A percentile compares a stretch with the other conserved stretches of the same genome.
These are phyloP conservation scores for Cladosporium phlei DNA, from an alignment of 2,329 filamentous ascomycete genomes.

Conservation along the genomic window DNA sequence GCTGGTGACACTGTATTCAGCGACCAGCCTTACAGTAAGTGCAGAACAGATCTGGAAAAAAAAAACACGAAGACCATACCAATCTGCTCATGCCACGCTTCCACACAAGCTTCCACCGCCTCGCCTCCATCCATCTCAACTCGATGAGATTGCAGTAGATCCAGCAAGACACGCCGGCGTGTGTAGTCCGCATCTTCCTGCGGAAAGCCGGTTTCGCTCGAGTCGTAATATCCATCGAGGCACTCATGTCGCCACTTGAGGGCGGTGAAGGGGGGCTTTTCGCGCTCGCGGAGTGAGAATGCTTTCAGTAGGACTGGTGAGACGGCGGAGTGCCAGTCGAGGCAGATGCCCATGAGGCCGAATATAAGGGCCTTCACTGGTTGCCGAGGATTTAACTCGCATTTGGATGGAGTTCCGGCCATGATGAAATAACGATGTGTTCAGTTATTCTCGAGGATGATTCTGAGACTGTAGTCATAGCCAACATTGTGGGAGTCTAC, in stretches of 20 bases:
- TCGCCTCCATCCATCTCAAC: background rate
- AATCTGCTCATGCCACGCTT: conserved; percentile 46
- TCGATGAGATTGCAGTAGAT: conserved; percentile 25
- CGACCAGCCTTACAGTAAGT: background rate
- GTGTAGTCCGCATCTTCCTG: conserved; percentile 52
- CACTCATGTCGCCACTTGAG: conserved; percentile 49
- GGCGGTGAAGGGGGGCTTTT: conserved; percentile 25
- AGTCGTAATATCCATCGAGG: conserved; percentile 43
- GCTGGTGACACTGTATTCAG: conserved; percentile 27
- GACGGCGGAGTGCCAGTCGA: conserved; percentile 46
- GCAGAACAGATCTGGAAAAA: background rate
- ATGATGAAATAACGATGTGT: too few species aligned
- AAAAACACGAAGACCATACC: background rate
- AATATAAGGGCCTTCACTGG: conserved; percentile 30
- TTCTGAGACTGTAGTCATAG: too few species aligned
- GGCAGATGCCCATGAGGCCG: conserved; percentile 57
- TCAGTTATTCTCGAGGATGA: too few species aligned
- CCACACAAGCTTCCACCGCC: conserved; percentile 3
- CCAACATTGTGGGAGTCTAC: too few species aligned
- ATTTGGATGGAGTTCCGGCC: too few species aligned
- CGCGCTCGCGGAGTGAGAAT: background rate
- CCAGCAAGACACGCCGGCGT: conserved; percentile 39
- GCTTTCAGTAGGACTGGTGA: background rate
- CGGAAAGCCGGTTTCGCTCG: conserved; percentile 32
- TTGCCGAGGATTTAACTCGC: too few species aligned